These are phyloP conservation scores for Penicillium freii DNA, from an alignment of 2,329 filamentous ascomycete species.

Conservation along the genomic window DNA sequence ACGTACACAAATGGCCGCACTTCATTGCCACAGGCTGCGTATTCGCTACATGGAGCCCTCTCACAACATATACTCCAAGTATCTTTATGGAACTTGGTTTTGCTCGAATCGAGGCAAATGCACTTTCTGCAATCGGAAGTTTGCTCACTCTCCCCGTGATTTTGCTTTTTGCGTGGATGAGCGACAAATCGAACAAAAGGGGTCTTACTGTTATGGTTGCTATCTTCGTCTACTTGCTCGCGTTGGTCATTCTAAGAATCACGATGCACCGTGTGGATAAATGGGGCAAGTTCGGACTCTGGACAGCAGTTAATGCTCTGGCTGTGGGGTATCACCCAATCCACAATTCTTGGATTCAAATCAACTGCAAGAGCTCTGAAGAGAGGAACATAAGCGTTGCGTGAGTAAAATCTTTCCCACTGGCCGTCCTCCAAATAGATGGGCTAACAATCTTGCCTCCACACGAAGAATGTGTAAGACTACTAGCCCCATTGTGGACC, in stretches of 20 bases:
- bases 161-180: slow-evolving; percentile 51
- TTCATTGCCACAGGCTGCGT: slow-evolving; percentile 52
- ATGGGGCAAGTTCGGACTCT: slow-evolving; percentile 53
- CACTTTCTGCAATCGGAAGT: slow-evolving; percentile 44
- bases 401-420: slow-evolving; percentile 28
- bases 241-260: slow-evolving; percentile 43
- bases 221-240: slow-evolving; percentile 48
- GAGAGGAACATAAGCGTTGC: slow-evolving; percentile 53
- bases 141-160: slow-evolving; percentile 50
- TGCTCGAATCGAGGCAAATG: slow-evolving; percentile 48
- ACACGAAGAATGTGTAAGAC: slow-evolving; percentile 34
- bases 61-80: slow-evolving; percentile 52
- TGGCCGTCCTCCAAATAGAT: background rate
- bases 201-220: slow-evolving; percentile 48
- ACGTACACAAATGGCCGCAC: slow-evolving; percentile 51
- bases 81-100: slow-evolving; percentile 46
- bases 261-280: slow-evolving; percentile 47
- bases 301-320: slow-evolving; percentile 53
- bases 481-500: too few relatives aligned
- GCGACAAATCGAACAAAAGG: slow-evolving; percentile 47
- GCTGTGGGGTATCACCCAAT: slow-evolving; percentile 56
- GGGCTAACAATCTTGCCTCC: slow-evolving; percentile 29
- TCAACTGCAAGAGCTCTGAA: slow-evolving; percentile 50
- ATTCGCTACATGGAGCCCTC: slow-evolving; percentile 54
- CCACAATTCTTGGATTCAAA: slow-evolving; percentile 54